Conservation (phyloP, 495 filamentous ascomycete genomes). For the Tuber microsphaerosporum region DNA sequence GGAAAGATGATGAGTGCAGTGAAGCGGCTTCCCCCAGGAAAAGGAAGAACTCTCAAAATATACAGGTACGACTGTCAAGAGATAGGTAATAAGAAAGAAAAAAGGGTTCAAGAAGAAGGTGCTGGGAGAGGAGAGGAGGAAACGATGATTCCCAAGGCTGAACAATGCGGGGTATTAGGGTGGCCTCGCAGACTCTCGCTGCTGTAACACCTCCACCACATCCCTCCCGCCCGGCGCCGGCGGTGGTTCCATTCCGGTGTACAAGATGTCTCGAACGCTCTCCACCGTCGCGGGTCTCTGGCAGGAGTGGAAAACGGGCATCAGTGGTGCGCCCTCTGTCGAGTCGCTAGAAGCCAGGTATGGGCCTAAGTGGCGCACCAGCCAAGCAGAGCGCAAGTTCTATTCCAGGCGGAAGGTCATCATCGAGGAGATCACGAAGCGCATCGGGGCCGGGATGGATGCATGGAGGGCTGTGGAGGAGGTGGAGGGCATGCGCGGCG, state of each 20-base stretch:
- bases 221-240: slow-evolving; percentile 16
- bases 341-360: slow-evolving; percentile 33
- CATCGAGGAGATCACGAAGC: slow-evolving; percentile 38
- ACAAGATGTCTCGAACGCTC: slow-evolving; percentile 37
- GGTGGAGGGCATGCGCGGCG: slow-evolving; percentile 31
- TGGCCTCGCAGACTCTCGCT: too few species aligned
- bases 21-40: background rate
- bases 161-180: background rate
- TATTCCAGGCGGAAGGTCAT: slow-evolving; percentile 40
- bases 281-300: slow-evolving; percentile 35
- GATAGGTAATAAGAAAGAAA: background rate
- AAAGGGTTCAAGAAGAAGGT: background rate
- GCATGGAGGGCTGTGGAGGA: slow-evolving; percentile 25
- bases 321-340: slow-evolving; percentile 24
- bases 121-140: background rate
- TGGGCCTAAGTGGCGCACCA: slow-evolving; percentile 36
- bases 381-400: slow-evolving; percentile 37
- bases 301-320: slow-evolving; percentile 34
- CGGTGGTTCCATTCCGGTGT: slow-evolving; percentile 15
- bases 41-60: background rate
- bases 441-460: slow-evolving; percentile 24
- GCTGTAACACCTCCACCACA: slow-evolving; percentile 17
- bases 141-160: background rate
- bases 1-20: background rate
- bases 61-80: background rate